Evolutionary conservation across 139 green algal genomes (phyloP), one percentile per base, ranked within the genome.

Genomic region (Nannochloris sp.): DNA sequence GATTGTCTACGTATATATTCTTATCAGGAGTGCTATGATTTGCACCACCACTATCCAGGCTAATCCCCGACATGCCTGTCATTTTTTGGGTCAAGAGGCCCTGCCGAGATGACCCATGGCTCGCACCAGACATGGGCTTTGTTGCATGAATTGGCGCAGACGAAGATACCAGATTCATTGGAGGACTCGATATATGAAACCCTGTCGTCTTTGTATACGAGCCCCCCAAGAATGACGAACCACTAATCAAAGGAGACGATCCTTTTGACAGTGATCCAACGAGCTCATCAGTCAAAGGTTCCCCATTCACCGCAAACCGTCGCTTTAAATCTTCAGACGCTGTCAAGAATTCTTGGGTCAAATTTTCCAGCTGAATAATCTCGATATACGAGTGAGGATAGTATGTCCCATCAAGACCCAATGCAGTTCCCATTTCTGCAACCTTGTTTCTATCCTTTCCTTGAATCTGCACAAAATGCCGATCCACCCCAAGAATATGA

Each of bases 321-420:
- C 59, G 62, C 60, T 73, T 75, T 50, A 87, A 65, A 63, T 90
- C 84, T 8, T 90, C 84, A 3, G 82, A 88, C n/a, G 90, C 80
- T 2, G 63, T 78, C 50, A 82, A 76, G 55, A 93, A 93, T 10
- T 80, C 70, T 13, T 75, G 56, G 13, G 82, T 85, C 20, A 87
- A 67, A 71, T 86, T 76, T 50, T 79, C 81, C 33, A 91, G 72
- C 49, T 93, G 85, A 3, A 93, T 75, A 72, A 97, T 85, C 77
- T 98, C 92, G 49, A 98, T 97, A 74, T 96, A 98, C 4, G 77
- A 87, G 25, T 79, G 72, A 0, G 91, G 74, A 30, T 96, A 84
- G 74, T 94, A 98, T 17, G 69, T 82, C 28, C 87, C 86, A 17
- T 90, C 76, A 61, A 98, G 70, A 5, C 83, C 85, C n/a, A 97